These are phyloP conservation scores for Paramecium caudatum DNA, from an alignment of 73 alveolate genomes.

Conservation along the genomic window DNA sequence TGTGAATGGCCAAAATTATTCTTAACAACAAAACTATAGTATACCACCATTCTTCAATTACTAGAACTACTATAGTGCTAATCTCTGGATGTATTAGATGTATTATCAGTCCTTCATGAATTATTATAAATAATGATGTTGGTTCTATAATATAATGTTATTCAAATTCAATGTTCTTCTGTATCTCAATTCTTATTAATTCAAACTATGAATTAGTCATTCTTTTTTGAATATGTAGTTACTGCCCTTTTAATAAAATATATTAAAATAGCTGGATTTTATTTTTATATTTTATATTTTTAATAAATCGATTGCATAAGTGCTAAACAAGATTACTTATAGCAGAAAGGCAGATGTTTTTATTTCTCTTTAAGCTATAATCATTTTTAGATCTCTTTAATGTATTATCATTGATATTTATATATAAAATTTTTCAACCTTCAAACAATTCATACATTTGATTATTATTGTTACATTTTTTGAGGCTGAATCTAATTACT, in stretches of 20 bases:
- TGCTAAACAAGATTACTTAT: too few species aligned
- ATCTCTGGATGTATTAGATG: conserved; percentile 18
- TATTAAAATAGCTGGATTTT: too few species aligned
- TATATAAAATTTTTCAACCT: not conserved
- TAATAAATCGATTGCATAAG: too few species aligned
- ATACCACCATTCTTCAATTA: not conserved
- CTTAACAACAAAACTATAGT: not conserved
- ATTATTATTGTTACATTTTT: too few species aligned
- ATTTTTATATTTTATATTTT: too few species aligned
- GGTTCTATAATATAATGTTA: not conserved
- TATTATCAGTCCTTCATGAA: not conserved
- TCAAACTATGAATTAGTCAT: too few species aligned
- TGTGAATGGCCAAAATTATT: conserved; percentile 32
- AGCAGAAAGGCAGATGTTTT: too few species aligned
- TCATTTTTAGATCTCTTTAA: not conserved
- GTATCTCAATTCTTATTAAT: not conserved
- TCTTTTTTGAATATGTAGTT: too few species aligned
- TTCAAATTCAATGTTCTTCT: not conserved
- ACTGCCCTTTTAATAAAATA: too few species aligned
- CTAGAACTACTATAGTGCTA: conserved; percentile 6
- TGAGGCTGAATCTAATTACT: not conserved
- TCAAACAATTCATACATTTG: not conserved
- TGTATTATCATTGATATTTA: not conserved
- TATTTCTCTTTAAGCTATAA: conserved; percentile 10
- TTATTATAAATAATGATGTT: not conserved